phyloP scores from a whole-genome alignment of 768 basidiomycete species.

The Lentinula boryana region DNA sequence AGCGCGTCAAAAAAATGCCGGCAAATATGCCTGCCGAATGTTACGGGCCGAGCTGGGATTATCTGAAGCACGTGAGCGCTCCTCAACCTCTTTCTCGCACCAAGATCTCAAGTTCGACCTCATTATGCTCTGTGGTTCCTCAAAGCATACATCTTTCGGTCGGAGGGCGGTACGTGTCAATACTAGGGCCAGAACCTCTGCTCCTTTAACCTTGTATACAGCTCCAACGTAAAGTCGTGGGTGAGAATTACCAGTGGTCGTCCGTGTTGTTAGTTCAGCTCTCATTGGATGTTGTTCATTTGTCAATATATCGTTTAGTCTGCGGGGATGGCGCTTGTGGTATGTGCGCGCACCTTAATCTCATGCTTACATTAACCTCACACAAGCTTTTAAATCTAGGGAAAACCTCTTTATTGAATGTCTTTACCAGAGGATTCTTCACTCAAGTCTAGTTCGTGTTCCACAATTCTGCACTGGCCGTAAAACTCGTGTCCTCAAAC shows the following conservation, averaged over 20 bases:
- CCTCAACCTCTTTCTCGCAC: neutral
- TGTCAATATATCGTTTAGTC: constrained; percentile 50
- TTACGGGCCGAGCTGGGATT: too few species aligned
- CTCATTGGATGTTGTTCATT: neutral
- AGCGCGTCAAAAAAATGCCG: neutral
- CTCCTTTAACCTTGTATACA: constrained; percentile 12
- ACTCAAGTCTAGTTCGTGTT: constrained; percentile 82
- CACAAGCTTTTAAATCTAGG: constrained; percentile 32
- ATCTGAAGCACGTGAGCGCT: neutral
- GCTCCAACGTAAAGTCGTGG: constrained; percentile 41
- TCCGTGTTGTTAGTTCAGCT: neutral
- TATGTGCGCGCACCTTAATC: constrained; percentile 25
- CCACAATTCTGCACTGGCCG: neutral
- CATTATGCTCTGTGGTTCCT: constrained; percentile 9
- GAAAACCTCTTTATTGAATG: constrained; percentile 82
- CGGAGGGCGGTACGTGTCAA: constrained; percentile 9
- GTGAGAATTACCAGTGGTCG: neutral
- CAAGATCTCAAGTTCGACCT: neutral
- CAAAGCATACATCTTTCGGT: constrained; percentile 11
- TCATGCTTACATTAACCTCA: constrained; percentile 15
- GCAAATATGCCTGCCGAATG: neutral
- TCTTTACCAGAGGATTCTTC: constrained; percentile 88
- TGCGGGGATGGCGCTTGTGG: constrained; percentile 96
- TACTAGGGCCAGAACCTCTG: neutral
- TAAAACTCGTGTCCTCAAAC: neutral